Conservation (phyloP, 805 yeast species). For the Wickerhamiella azymoides region DNA sequence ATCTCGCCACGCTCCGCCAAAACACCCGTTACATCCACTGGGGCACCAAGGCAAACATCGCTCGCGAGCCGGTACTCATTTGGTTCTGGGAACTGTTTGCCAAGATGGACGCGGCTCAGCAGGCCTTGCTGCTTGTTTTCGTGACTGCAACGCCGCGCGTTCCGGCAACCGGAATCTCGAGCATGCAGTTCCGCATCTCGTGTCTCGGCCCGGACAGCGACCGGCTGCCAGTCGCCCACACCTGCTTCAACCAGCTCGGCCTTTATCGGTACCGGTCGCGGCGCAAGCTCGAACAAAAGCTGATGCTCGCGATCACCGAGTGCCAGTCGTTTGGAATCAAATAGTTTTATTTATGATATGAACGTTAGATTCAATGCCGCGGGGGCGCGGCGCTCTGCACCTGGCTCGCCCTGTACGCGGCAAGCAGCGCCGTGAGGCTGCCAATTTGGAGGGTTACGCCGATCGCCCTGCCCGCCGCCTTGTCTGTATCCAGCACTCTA, state of each 20-base stretch:
- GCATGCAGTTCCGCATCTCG: conserved; percentile 58
- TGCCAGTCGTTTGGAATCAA: conserved; percentile 79
- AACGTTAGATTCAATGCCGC: too few relatives aligned
- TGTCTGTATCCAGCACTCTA: conserved; percentile 18
- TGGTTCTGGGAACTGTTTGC: conserved; percentile 86
- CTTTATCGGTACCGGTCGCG: conserved; percentile 48
- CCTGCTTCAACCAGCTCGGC: conserved; percentile 86
- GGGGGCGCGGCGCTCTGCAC: too few relatives aligned
- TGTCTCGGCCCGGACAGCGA: conserved; percentile 34
- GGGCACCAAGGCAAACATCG: conserved; percentile 26
- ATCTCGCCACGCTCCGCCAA: conserved; percentile 49
- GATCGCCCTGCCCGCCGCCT: conserved; percentile 27
- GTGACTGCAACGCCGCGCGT: conserved; percentile 84
- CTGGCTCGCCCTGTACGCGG: conserved; percentile 22
- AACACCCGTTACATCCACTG: conserved; percentile 68
- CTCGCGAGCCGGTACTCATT: conserved; percentile 29
- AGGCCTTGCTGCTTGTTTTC: conserved; percentile 53
- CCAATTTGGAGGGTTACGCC: conserved; percentile 28
- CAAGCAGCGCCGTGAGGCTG: conserved; percentile 24
- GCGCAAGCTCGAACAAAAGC: conserved; percentile 42
- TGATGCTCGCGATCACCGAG: conserved; percentile 57
- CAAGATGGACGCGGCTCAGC: conserved; percentile 32
- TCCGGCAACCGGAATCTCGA: conserved; percentile 84
- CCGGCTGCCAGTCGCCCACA: conserved; percentile 74
- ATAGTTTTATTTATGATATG: conserved; percentile 25